Evolutionary conservation across 257 asterid genomes (phyloP), one percentile per base, ranked within the genome.

Genomic region (Leptodermis oblonga): DNA sequence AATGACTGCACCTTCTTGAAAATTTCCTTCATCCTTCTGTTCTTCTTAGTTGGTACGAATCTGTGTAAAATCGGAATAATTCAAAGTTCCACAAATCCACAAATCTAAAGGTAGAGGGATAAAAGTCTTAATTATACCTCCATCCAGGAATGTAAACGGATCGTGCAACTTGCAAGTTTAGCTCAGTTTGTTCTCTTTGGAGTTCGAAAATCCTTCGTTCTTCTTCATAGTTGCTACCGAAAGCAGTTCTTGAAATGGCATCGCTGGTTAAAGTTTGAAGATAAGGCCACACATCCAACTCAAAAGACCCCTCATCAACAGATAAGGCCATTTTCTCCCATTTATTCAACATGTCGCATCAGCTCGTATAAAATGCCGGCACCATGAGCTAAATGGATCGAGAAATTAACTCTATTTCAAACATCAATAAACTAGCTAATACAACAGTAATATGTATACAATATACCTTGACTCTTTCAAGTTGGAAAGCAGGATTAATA

Each of bases 221-320:
- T 58, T 78, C 82, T 69, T 69, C 68, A 45, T 67, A 78, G 43
- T 61, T 70, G 63, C 72, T 70, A 0, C 82, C 82, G 30, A 74
- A 74, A 7, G 79, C 77, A 15, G 82, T 67, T 37, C 82, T 39
- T 23, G 82, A 71, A 41, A 79, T 62, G 2, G 64, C 74, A 43
- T 79, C 82, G 23, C 77, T 34, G 0, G 79, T 74, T n/a, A 74
- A 23, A 14, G 45, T 31, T 62, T 79, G 74, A 61, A 79, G 71
- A 55, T 79, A 13, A 1, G 77, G 77, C 74, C 74, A 74, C 25
- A 78, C 76, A 51, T 73, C 74, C 55, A 73, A n/a, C 37, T 78
- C 82, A 31, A 30, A 28, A n/a, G 76, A 51, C 14, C 67, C 71
- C 25, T 59, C 60, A 13, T 18, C 28, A 0, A 71, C 61, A 22